These are phyloP conservation scores for Talaromyces sp. DNA, from an alignment of 2,329 filamentous ascomycete species.

Conservation along the genomic window DNA sequence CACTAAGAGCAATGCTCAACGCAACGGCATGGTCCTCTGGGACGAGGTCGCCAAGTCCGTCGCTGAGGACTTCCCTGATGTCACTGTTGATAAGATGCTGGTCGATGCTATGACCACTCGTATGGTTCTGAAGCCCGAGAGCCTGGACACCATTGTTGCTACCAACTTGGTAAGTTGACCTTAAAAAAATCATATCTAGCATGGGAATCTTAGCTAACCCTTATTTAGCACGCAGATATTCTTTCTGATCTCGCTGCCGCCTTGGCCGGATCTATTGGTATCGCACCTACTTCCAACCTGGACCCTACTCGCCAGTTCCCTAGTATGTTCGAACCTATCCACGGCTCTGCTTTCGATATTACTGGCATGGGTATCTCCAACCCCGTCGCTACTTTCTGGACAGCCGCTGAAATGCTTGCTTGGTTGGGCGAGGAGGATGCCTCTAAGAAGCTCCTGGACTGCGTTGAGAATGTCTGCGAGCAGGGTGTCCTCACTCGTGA, in stretches of 20 bases:
- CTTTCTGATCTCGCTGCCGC: constrained; percentile 72
- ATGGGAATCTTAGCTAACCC: constrained; percentile 20
- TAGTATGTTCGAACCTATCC: constrained; percentile 66
- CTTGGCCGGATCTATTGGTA: constrained; percentile 70
- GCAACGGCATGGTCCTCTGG: constrained; percentile 70
- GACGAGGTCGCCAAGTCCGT: constrained; percentile 63
- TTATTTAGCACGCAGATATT: constrained; percentile 60
- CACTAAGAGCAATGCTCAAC: constrained; percentile 67
- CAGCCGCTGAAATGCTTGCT: constrained; percentile 67
- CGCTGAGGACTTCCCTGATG: constrained; percentile 61
- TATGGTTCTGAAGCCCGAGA: constrained; percentile 64
- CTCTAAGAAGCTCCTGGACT: constrained; percentile 59
- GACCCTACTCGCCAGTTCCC: constrained; percentile 65
- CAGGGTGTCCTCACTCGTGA: constrained; percentile 60
- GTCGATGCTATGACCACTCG: constrained; percentile 68
- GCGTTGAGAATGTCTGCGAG: constrained; percentile 64
- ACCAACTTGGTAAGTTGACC: constrained; percentile 54
- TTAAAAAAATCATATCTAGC: background rate
- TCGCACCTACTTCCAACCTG: constrained; percentile 70
- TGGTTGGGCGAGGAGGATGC: constrained; percentile 65
- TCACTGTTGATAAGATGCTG: constrained; percentile 66
- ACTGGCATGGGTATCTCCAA: constrained; percentile 64
- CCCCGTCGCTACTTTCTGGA: constrained; percentile 69
- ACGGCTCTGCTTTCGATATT: constrained; percentile 67
- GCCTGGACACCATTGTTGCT: constrained; percentile 65